These are phyloP conservation scores for Inonotus hispidus DNA, from an alignment of 1,284 basidiomycete genomes.

Conservation along the genomic window DNA sequence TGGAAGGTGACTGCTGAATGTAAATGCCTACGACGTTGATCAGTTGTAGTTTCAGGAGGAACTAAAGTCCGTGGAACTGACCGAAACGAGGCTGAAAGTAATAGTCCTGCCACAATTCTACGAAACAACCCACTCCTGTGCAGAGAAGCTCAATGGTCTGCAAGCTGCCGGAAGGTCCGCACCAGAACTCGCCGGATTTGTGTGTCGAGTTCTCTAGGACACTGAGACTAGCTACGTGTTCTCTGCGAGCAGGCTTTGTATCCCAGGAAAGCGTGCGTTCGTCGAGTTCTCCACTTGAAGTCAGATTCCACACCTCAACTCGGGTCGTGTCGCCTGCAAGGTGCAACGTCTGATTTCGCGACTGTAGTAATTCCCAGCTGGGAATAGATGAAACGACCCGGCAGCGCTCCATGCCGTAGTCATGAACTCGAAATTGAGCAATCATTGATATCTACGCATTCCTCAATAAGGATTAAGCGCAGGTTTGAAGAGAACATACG, in stretches of 20 bases:
- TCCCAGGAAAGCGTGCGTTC: slow-evolving; percentile 15
- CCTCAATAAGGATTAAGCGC: not conserved
- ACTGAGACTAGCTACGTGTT: not conserved
- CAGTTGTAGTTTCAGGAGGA: not conserved
- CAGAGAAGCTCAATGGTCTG: slow-evolving; percentile 17
- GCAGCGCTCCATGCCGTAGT: slow-evolving; percentile 19
- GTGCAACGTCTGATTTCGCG: slow-evolving; percentile 12
- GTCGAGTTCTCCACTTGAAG: slow-evolving; percentile 9
- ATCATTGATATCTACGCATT: slow-evolving; percentile 16
- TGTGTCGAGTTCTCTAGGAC: slow-evolving; percentile 12
- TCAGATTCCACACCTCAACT: slow-evolving; percentile 16
- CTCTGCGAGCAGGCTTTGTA: slow-evolving; percentile 10
- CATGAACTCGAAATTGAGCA: slow-evolving; percentile 18
- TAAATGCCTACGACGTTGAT: slow-evolving; percentile 9
- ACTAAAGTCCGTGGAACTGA: not conserved
- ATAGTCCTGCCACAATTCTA: slow-evolving; percentile 16
- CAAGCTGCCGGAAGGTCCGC: slow-evolving; percentile 14
- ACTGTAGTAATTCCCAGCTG: slow-evolving; percentile 9
- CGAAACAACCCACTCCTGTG: slow-evolving; percentile 9
- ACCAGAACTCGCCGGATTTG: slow-evolving; percentile 18
- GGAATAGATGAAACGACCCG: slow-evolving; percentile 15
- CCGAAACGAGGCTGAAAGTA: slow-evolving; percentile 18
- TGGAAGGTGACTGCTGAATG: slow-evolving; percentile 16
- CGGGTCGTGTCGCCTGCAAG: slow-evolving; percentile 13
- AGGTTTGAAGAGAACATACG: not conserved